A percentile compares a stretch with the other conserved stretches of the same genome.
phyloP scores from a whole-genome alignment of 2,329 filamentous ascomycete species.

The Plenodomus lindquistii region DNA sequence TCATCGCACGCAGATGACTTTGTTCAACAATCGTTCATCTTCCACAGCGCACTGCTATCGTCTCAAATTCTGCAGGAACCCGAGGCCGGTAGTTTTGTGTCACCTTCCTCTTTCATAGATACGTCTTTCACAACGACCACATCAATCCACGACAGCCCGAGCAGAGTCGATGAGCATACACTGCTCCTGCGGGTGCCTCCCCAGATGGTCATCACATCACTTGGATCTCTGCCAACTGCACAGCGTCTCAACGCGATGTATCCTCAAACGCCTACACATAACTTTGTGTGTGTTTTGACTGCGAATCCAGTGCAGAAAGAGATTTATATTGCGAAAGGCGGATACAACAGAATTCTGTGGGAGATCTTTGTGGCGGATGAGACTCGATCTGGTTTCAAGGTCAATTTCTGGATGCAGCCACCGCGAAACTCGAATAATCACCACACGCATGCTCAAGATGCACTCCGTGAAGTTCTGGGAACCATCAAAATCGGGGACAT shows the following conservation, averaged over 20 bases:
- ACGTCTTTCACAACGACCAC: slow-evolving; percentile 42
- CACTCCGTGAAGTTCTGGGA: slow-evolving; percentile 48
- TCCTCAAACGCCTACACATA: slow-evolving; percentile 81
- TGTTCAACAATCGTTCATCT: slow-evolving; percentile 75
- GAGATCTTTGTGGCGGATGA: slow-evolving; percentile 72
- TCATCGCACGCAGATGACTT: slow-evolving; percentile 52
- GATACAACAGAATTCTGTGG: slow-evolving; percentile 50
- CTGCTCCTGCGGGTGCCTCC: slow-evolving; percentile 18
- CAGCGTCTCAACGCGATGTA: slow-evolving; percentile 66
- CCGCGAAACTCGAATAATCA: slow-evolving; percentile 13
- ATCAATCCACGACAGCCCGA: slow-evolving; percentile 25
- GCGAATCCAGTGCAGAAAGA: slow-evolving; percentile 68
- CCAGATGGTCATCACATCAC: slow-evolving; percentile 58
- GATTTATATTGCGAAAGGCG: slow-evolving; percentile 69
- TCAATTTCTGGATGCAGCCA: slow-evolving; percentile 79
- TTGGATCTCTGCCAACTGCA: slow-evolving; percentile 72
- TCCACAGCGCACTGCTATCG: slow-evolving; percentile 68
- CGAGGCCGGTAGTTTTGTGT: slow-evolving; percentile 35
- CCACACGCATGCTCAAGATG: slow-evolving; percentile 23
- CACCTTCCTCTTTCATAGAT: slow-evolving; percentile 41
- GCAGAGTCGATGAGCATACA: slow-evolving; percentile 15
- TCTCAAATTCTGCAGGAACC: slow-evolving; percentile 53
- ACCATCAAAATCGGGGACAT: slow-evolving; percentile 72
- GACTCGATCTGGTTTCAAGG: slow-evolving; percentile 75
- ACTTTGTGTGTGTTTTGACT: slow-evolving; percentile 79